Evolutionary conservation across 306 rosid genomes (phyloP), one percentile per base, ranked within the genome.

Genomic region (Corylus avellana): DNA sequence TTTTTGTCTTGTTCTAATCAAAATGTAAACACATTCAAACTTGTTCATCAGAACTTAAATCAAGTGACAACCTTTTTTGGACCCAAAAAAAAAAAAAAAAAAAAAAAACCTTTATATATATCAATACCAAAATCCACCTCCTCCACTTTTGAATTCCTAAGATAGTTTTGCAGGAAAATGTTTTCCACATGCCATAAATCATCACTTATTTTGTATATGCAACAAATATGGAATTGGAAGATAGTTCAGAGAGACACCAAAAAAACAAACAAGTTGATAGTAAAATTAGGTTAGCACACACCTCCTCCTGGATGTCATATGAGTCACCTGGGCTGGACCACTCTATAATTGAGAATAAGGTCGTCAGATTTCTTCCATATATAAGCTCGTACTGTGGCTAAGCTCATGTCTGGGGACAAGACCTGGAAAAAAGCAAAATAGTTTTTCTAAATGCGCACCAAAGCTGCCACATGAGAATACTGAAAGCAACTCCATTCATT

Each of bases 281-380:
- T 39, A 44, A 47, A 46, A 56, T 18, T 14, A 48, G 14, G 37
- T 37, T 49, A 78, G 70, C 32, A 76, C 78, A 68, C 73, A 78
- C 82, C 89, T 82, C 80, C 89, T 82, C 73, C 73, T 4, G 55
- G 82, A 77, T 73, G 67, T 22, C 58, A 57, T 64, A 79, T 78
- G 51, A 76, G 74, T 93, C 94, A 95, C 90, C 94, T 91, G 81
- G 94, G 92, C 84, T 89, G 97, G 81, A 88, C 82, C 84, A 93
- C 86, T 90, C 92, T 90, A 82, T 95, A 96, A 86, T 96, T 91
- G 83, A 96, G 88, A 84, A 93, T 73, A 56, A 96, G 84, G 82
- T 96, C 99, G 49, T 96, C 99, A 16, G 93, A 7, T 89, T 96
- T 96, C 92, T 93, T 96, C 99, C 99, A 96, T 78, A 96, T 79